Evolutionary conservation across 352 stramenopile genomes (phyloP), one percentile per base, ranked within the genome.

Genomic region (Halophytophthora polymorphica): DNA sequence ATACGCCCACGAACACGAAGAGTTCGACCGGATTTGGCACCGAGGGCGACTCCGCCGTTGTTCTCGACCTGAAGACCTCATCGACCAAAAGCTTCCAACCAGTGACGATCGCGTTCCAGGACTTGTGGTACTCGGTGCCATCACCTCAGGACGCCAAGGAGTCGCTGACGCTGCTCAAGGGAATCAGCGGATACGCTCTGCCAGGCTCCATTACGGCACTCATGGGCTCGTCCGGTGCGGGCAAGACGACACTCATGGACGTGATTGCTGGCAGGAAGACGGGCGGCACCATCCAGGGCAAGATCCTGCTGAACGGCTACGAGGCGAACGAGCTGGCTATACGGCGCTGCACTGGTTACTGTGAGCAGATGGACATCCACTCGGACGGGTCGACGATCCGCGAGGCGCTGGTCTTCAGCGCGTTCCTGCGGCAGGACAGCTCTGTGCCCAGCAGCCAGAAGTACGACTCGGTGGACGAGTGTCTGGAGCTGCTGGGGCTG

Each of bases 171-270:
- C 54, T 96, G 23, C 61, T 96, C n/a, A 62, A 67, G 22, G 57
- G 67, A 3, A 73, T 88, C 45, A 70, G 35, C 17, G 76, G 71
- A 6, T 64, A 65, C 31, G 64, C 67, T 14, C 15, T 56, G 2
- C 75, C 75, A 0, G 76, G 77, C 7, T 58, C 51, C 6, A 73
- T 88, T 25, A 73, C 66, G 3, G 75, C 75, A 0, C 52, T 88
- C 18, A 84, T 86, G 68, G 77, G 77, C 12, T 72, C 64, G 1
- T 70, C 55, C 1, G 78, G 79, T 37, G 73, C 81, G 37, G 86
- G 88, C 6, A 96, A 98, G 60, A 96, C 90, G 4, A 98, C 91
- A 6, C 70, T 98, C 7, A 85, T 96, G 56, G 89, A 98, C 70
- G 89, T 97, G 2, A 90, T 98, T 36, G 83, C 90, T 3, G 64